A percentile compares a stretch with the other conserved stretches of the same genome.
Conservation (phyloP, 352 stramenopile species). For the Globisporangium alternatum region DNA sequence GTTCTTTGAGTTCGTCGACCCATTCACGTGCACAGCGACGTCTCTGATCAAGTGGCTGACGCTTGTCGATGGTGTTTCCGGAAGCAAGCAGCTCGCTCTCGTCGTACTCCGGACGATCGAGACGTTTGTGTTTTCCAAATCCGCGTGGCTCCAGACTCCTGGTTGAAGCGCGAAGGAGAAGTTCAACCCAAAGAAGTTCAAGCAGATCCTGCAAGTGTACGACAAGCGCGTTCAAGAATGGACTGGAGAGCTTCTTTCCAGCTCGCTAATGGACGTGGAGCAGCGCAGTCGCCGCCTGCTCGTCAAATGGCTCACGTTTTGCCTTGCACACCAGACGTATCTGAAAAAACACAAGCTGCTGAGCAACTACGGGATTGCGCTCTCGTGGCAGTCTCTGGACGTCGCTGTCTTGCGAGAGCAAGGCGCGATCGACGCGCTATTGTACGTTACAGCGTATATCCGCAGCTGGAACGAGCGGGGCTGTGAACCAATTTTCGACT, state of each 20-base stretch:
- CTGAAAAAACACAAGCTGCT: not conserved
- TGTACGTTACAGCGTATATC: conserved; percentile 36
- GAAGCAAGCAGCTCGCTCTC: not conserved
- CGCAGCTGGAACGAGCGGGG: conserved; percentile 27
- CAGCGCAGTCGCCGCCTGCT: conserved; percentile 39
- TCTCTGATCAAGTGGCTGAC: conserved; percentile 2
- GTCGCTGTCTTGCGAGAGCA: conserved; percentile 32
- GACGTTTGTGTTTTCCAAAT: not conserved
- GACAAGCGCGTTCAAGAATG: not conserved
- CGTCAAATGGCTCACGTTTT: conserved; percentile 37
- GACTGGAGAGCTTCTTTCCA: not conserved
- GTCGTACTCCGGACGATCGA: not conserved
- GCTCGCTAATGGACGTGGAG: conserved; percentile 26
- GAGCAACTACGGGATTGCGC: conserved; percentile 35
- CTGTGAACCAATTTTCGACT: conserved; percentile 33
- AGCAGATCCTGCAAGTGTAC: not conserved
- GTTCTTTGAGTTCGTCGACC: not conserved
- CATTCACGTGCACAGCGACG: not conserved
- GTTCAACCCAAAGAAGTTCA: conserved; percentile 2
- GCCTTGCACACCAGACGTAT: not conserved
- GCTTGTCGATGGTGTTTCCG: not conserved
- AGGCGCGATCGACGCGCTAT: conserved; percentile 26
- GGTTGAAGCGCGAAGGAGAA: not conserved
- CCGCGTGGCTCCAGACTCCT: not conserved
- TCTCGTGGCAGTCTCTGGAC: conserved; percentile 34